Evolutionary conservation across 1,284 basidiomycete species (phyloP).

Genomic region (Apiotrichum montevideense): DNA sequence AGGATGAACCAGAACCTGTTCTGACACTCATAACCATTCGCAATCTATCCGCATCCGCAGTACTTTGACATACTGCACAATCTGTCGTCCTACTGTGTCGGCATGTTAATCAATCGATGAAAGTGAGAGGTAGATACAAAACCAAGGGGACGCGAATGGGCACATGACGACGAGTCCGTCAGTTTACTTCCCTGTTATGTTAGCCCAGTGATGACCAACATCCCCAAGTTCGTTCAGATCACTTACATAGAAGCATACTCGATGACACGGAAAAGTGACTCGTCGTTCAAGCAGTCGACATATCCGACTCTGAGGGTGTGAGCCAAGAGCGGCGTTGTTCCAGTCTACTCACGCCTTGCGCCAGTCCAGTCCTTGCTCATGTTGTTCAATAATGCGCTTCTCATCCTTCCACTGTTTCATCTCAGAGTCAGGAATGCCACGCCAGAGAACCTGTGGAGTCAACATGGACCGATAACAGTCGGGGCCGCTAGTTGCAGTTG

Average conservation of each 20-base stretch:
- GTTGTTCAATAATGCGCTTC: constrained; percentile 23
- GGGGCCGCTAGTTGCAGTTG: too few species aligned
- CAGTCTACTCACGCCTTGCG: constrained; percentile 28
- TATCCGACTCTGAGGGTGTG: constrained; percentile 28
- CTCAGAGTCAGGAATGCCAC: constrained; percentile 34
- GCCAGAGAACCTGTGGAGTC: constrained; percentile 31
- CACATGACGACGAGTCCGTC: too few species aligned
- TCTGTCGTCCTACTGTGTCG: too few species aligned
- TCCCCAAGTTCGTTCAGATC: background rate
- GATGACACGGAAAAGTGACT: constrained; percentile 39
- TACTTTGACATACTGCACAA: too few species aligned
- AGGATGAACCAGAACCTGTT: too few species aligned
- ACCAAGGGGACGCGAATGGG: too few species aligned
- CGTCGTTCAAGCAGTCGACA: constrained; percentile 29
- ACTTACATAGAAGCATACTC: constrained; percentile 45
- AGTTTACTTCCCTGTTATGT: constrained; percentile 11
- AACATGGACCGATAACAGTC: too few species aligned
- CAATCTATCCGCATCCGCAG: too few species aligned
- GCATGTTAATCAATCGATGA: too few species aligned
- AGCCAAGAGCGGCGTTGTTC: too few species aligned
- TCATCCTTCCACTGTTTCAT: constrained; percentile 34
- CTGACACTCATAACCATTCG: too few species aligned
- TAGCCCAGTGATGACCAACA: background rate
- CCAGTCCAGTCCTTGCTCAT: constrained; percentile 43
- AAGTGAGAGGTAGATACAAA: too few species aligned